These are phyloP conservation scores for Aspergillus aculeatinus DNA, from an alignment of 2,329 filamentous ascomycete species.

Conservation along the genomic window DNA sequence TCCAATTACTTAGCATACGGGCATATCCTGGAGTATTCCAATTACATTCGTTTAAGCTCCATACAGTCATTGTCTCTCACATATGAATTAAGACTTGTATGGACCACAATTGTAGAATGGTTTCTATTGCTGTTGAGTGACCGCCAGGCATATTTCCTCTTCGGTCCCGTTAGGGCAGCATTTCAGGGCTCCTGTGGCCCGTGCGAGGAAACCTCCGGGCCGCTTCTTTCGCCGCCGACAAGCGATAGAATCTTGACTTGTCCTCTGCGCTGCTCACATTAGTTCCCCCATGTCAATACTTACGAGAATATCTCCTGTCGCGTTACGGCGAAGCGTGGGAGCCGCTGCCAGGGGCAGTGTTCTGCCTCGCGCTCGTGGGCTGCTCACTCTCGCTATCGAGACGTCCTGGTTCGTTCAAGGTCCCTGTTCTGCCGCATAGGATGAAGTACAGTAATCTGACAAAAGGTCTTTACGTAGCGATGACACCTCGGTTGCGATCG, in stretches of 20 bases:
- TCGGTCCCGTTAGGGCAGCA: constrained; percentile 20
- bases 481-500: constrained; percentile 84
- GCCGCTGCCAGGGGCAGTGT: constrained; percentile 7
- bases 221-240: constrained; percentile 4
- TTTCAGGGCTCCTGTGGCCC: constrained; percentile 30
- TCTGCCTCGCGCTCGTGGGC: constrained; percentile 20
- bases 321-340: constrained; percentile 19
- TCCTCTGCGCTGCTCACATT: not conserved
- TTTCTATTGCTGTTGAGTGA: not conserved
- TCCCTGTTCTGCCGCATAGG: not conserved
- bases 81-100: not conserved
- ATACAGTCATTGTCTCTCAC: not conserved
- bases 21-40: constrained; percentile 9
- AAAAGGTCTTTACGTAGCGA: constrained; percentile 55
- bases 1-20: constrained; percentile 8
- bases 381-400: constrained; percentile 49
- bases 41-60: constrained; percentile 15
- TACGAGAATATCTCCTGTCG: not conserved
- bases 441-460: not conserved
- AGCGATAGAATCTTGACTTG: not conserved
- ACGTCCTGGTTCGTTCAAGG: constrained; percentile 42
- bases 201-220: constrained; percentile 22
- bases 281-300: constrained; percentile 26
- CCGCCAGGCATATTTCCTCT: not conserved
- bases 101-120: not conserved